Evolutionary conservation across 169 alveolate species (phyloP), one percentile per base, ranked within the genome.

Genomic region (Cryptosporidium baileyi): DNA sequence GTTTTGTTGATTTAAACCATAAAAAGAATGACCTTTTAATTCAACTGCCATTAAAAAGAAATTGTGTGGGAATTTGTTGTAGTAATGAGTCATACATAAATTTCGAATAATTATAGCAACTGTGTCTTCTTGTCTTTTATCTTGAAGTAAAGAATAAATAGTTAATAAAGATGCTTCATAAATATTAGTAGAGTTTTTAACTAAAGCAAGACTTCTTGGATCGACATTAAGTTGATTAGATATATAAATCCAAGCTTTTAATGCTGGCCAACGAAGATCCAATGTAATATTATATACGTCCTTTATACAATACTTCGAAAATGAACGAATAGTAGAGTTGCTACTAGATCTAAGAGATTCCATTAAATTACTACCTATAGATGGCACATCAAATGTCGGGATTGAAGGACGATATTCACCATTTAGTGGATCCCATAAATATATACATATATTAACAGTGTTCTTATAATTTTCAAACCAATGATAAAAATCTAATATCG

Each of bases 221-320:
- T 74, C 85, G 5, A 74, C 67, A 15, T 57, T 38, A 34, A 74
- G 28, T n/a, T 22, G 36, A 11, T 57, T 59, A 11, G 62, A 74
- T 19, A 74, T 51, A n/a, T 52, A 43, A 19, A 52, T 54, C 85
- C 85, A 74, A 15, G 85, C 13, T 19, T 74, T 74, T 8, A 74
- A 11, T 26, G 54, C 54, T 38, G 85, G 85, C 85, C 85, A 74
- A 19, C 85, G 65, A 9, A 74, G 85, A 43, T 74, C 85, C n/a
- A 74, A n/a, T 7, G 43, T 44, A 9, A 74, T 26, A 11, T 74
- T 60, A 13, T 52, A 60, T 1, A 74, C 61, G 7, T 26, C 51
- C n/a, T 38, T 74, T 19, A 74, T 74, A 1, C 54, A 41, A 2
- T 54, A 54, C 34, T 47, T 74, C 0, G 74, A 74, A 26, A 54